Evolutionary conservation across 345 rosid genomes (phyloP).

Genomic region (Camelina laxa): DNA sequence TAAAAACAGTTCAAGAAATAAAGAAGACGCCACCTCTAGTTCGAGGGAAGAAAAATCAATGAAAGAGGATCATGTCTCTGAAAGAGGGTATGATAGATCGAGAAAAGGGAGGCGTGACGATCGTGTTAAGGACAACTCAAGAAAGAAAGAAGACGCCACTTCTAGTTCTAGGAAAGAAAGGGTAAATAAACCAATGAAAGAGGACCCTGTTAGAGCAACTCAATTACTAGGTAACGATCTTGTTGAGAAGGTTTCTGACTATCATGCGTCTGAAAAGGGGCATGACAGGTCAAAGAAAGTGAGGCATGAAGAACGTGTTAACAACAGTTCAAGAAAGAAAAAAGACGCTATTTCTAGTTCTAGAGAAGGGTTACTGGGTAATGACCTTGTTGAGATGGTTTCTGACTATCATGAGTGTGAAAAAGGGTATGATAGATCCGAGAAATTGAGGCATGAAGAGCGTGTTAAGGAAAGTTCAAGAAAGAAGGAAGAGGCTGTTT

Average conservation of each 20-base stretch:
- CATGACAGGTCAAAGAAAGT: constrained; percentile 44
- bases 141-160: constrained; percentile 41
- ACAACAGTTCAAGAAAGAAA: constrained; percentile 46
- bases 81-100: constrained; percentile 39
- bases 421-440: constrained; percentile 40
- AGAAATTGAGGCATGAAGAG: constrained; percentile 44
- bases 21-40: constrained; percentile 33
- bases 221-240: constrained; percentile 28
- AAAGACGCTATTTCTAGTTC: constrained; percentile 38
- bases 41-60: constrained; percentile 40
- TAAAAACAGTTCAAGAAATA: constrained; percentile 48
- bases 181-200: constrained; percentile 35
- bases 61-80: constrained; percentile 41
- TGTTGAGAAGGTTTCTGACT: constrained; percentile 46
- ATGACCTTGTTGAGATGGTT: constrained; percentile 41
- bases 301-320: constrained; percentile 46
- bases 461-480: constrained; percentile 46
- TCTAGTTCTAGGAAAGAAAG: constrained; percentile 39
- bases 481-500: constrained; percentile 45
- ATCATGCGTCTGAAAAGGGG: constrained; percentile 41
- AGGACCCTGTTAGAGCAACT: constrained; percentile 36
- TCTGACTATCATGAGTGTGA: constrained; percentile 43
- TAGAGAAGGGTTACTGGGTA: constrained; percentile 44
- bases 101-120: constrained; percentile 43
- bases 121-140: constrained; percentile 45